Conservation (phyloP, 192 early-diverging fungal genomes). For the Jimgerdemannia flammicorona region DNA sequence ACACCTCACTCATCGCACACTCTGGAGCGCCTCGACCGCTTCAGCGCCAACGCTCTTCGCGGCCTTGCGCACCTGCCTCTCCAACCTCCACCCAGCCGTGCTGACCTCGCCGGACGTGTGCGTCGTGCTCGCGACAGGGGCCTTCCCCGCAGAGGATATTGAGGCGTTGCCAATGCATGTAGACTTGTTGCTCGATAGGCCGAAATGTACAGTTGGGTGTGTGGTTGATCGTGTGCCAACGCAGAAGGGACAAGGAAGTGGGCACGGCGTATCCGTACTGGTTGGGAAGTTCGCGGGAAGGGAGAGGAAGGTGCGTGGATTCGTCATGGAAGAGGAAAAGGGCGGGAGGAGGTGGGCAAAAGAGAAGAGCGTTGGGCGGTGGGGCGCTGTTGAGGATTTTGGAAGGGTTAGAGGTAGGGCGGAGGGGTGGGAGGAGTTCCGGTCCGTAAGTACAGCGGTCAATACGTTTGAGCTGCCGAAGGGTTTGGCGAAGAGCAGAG, state of each 20-base stretch:
- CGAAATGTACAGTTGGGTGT: constrained; percentile 12
- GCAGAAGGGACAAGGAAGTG: background rate
- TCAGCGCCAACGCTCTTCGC: background rate
- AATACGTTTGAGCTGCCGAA: constrained; percentile 6
- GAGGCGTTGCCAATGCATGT: constrained; percentile 1
- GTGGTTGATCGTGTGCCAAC: constrained; percentile 28
- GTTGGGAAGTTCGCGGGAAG: constrained; percentile 18
- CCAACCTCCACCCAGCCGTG: background rate
- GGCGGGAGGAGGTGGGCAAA: constrained; percentile 17
- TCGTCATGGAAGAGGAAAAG: constrained; percentile 14
- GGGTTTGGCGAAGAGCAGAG: background rate
- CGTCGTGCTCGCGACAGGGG: constrained; percentile 21
- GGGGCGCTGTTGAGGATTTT: constrained; percentile 25
- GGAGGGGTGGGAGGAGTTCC: constrained; percentile 24
- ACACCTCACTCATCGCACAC: background rate
- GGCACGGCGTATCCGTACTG: constrained; percentile 23
- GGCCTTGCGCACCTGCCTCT: background rate
- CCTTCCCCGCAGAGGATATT: constrained; percentile 17
- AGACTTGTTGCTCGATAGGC: background rate
- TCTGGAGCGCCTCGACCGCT: background rate
- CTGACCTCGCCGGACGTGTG: constrained; percentile 8
- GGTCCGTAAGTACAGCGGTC: constrained; percentile 16
- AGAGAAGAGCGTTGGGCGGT: constrained; percentile 28
- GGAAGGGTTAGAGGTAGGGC: constrained; percentile 14
- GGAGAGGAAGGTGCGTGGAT: constrained; percentile 5